Percentiles rank a stretch among this genome's conserved stretches.
These are phyloP conservation scores for Leishmania tropica DNA, from an alignment of 208 protist genomes.

Conservation along the genomic window DNA sequence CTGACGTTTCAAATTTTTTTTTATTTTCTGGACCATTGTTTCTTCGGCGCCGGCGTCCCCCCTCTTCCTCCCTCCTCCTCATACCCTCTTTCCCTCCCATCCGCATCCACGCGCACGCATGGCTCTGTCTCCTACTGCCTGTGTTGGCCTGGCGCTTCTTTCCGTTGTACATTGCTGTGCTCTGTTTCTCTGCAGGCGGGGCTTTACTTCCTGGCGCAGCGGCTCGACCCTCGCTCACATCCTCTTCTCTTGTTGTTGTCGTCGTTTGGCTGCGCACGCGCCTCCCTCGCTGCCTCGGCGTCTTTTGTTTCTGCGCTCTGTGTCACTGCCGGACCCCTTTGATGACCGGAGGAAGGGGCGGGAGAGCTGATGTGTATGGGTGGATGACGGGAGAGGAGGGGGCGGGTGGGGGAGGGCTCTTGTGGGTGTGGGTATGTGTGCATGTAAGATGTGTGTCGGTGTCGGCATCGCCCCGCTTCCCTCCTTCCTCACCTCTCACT, in stretches of 20 bases:
- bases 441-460: too few species aligned
- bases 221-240: neutral
- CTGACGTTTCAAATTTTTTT: too few species aligned
- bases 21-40: too few species aligned
- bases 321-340: neutral
- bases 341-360: neutral
- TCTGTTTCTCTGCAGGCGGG: neutral
- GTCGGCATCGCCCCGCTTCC: too few species aligned
- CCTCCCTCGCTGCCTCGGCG: neutral
- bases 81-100: neutral
- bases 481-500: too few species aligned
- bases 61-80: neutral
- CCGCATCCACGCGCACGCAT: neutral
- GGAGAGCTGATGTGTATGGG: too few species aligned
- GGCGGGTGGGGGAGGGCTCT: too few species aligned
- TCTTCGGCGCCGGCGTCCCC: too few species aligned
- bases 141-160: neutral
- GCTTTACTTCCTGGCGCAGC: neutral
- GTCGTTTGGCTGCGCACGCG: neutral
- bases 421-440: too few species aligned
- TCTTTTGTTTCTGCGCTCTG: neutral
- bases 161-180: neutral
- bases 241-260: neutral
- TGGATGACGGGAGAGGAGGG: too few species aligned
- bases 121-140: neutral